Percentiles rank a stretch among this genome's conserved stretches.
phyloP scores from a whole-genome alignment of 768 basidiomycete genomes.

The Mycena albidolilacea region DNA sequence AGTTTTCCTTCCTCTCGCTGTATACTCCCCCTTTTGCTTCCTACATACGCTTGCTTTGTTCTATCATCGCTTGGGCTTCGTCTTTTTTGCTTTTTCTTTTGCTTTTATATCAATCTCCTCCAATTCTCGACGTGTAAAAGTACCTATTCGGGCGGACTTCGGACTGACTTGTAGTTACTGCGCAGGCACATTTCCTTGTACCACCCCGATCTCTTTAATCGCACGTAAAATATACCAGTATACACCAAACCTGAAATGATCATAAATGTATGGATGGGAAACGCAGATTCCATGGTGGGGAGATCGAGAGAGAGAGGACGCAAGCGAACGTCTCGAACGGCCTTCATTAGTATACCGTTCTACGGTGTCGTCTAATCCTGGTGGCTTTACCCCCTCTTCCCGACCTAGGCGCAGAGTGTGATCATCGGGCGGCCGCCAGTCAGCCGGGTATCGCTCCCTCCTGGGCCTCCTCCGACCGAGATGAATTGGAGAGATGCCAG shows the following conservation, averaged over 20 bases:
- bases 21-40: neutral
- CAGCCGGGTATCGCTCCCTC: too few relatives aligned
- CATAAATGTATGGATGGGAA: too few relatives aligned
- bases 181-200: neutral
- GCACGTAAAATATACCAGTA: conserved; percentile 27
- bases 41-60: neutral
- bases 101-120: neutral
- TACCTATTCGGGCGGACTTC: conserved; percentile 11
- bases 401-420: too few relatives aligned
- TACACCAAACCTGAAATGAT: neutral
- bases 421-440: too few relatives aligned
- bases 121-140: conserved; percentile 7
- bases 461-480: too few relatives aligned
- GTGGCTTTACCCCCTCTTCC: too few relatives aligned
- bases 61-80: neutral
- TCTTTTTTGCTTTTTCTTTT: neutral
- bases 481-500: too few relatives aligned
- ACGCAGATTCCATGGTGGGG: too few relatives aligned
- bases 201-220: conserved; percentile 15
- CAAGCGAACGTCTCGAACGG: too few relatives aligned
- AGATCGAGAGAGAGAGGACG: too few relatives aligned
- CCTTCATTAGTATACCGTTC: too few relatives aligned
- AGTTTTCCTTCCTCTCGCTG: neutral
- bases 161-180: neutral
- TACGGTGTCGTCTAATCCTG: too few relatives aligned